Evolutionary conservation across 306 rosid species (phyloP).

Genomic region (Dryas octopetala): DNA sequence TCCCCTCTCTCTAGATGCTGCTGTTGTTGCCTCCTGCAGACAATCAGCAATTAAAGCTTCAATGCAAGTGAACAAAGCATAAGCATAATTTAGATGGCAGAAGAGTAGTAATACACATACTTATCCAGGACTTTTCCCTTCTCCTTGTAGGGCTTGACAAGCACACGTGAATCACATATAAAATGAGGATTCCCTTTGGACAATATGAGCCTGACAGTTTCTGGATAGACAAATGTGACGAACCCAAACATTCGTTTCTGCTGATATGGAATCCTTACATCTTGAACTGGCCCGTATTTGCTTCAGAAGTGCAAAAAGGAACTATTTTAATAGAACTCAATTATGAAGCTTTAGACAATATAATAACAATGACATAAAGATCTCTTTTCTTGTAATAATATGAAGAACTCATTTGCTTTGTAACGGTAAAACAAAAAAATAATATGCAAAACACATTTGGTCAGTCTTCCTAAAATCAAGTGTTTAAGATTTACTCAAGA

Average conservation of each 20-base stretch:
- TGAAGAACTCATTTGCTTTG: background rate
- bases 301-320: slow-evolving; percentile 46
- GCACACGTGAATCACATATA: slow-evolving; percentile 94
- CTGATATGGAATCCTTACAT: slow-evolving; percentile 96
- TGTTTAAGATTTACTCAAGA: background rate
- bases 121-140: slow-evolving; percentile 89
- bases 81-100: background rate
- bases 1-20: slow-evolving; percentile 56
- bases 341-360: slow-evolving; percentile 13
- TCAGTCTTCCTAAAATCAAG: background rate
- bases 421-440: background rate
- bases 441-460: background rate
- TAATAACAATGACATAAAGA: background rate
- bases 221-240: slow-evolving; percentile 91
- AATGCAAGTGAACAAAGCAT: background rate
- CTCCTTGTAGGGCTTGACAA: slow-evolving; percentile 98
- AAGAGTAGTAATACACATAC: slow-evolving; percentile 36
- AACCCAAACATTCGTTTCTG: slow-evolving; percentile 98
- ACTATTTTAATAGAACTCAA: slow-evolving; percentile 17
- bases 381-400: background rate
- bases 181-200: slow-evolving; percentile 97
- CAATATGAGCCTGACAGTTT: slow-evolving; percentile 81
- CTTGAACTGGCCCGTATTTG: slow-evolving; percentile 97
- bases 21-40: slow-evolving; percentile 56
- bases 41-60: slow-evolving; percentile 2